Evolutionary conservation across 371 early-diverging fungal species (phyloP), one percentile per base, ranked within the genome.

Genomic region (Mucor piriformis): DNA sequence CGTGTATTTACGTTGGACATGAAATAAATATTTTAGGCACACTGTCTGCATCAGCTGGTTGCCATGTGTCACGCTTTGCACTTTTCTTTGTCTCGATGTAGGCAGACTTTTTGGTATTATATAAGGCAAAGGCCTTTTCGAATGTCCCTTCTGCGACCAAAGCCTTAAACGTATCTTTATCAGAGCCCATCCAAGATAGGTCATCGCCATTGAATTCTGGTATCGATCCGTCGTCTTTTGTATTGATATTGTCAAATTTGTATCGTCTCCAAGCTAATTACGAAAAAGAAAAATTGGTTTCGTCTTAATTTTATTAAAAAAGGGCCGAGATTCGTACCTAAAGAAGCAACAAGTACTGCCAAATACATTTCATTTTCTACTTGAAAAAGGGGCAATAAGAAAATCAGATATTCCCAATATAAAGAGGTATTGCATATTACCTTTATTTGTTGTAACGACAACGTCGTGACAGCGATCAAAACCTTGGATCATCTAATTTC

Each of bases 311-410:
- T n/a, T n/a, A n/a, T n/a, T n/a, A n/a, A n/a, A n/a, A n/a, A n/a
- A n/a, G n/a, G n/a, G n/a, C n/a, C n/a, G 2, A 46, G 20, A 15
- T n/a, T 27, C 35, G 59, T 80, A 61, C 81, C 84, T 27, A 83
- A 57, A 0, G 78, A 69, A 11, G 78, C 79, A 51, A 83, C 83
- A 16, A 85, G 65, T 7, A 85, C 51, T 0, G 85, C 83, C 6
- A 85, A 50, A 3, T 81, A 83, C 54, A 83, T 85, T 15, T 83
- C 85, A 7, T 83, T 82, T 1, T 83, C 84, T 84, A n/a, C 16
- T 21, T 12, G 12, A 4, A 37, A 11, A 11, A 37, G 12, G 13
- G 38, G 12, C 2, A 37, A 13, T 37, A 37, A 29, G 29, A 8
- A 29, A 29, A 29, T 29, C 29, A 29, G 0, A 29, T 29, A 29